These are phyloP conservation scores for Trametes villosa DNA, from an alignment of 768 basidiomycete genomes.

Conservation along the genomic window DNA sequence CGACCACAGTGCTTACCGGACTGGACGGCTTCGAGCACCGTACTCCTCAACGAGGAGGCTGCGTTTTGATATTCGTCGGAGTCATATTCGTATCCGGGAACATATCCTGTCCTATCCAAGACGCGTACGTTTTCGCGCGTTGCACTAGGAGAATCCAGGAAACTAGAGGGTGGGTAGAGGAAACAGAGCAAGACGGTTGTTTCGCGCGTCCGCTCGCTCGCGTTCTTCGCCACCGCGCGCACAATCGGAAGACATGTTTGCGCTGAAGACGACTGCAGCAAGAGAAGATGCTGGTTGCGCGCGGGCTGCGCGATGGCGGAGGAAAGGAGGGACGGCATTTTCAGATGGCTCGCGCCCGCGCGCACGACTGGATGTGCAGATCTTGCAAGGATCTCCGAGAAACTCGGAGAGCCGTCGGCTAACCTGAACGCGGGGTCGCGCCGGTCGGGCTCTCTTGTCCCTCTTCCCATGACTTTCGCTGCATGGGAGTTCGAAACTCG, in stretches of 20 bases:
- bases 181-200: slow-evolving; percentile 57
- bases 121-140: slow-evolving; percentile 39
- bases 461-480: background rate
- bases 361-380: background rate
- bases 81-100: slow-evolving; percentile 58
- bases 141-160: slow-evolving; percentile 38
- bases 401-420: background rate
- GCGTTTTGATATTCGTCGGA: slow-evolving; percentile 37
- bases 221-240: slow-evolving; percentile 15
- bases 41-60: background rate
- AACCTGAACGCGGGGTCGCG: background rate
- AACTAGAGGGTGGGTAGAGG: slow-evolving; percentile 55
- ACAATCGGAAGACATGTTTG: slow-evolving; percentile 34
- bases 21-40: slow-evolving; percentile 47
- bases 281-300: slow-evolving; percentile 26
- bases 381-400: slow-evolving; percentile 9
- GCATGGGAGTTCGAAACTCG: background rate
- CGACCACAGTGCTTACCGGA: slow-evolving; percentile 35
- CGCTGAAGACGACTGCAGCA: slow-evolving; percentile 33
- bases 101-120: slow-evolving; percentile 59
- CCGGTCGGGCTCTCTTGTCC: too few species aligned
- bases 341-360: background rate
- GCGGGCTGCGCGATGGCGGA: slow-evolving; percentile 25
- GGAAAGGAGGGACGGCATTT: slow-evolving; percentile 29
- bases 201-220: slow-evolving; percentile 26